Base-by-base conservation (phyloP, 495 filamentous ascomycete species). In the Penicillium dipodomyicola region DNA sequence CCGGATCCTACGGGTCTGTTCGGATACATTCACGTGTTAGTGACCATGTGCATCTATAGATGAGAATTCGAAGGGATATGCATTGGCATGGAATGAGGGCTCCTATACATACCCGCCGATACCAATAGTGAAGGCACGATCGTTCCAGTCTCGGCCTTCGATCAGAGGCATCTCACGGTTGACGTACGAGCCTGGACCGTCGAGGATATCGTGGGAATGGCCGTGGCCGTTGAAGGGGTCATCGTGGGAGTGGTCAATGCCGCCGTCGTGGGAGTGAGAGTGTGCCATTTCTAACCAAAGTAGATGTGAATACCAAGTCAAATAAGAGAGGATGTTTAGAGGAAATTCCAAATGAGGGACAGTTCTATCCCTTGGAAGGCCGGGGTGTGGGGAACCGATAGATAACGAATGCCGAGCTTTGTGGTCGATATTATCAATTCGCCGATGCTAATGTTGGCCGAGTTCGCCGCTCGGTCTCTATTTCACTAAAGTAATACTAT, bases 191-290 rank as follows among this genome's bases (percentile, higher is more conserved):
- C 94, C 94, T 3, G 94, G 94, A 0, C 94, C 93, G 69, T 93
- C 89, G 67, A 96, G 88, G 68, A 97, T 91, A 76, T 97, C 94
- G 72, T 97, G 94, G 3, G 84, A 86, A 79, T 98, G 94, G 63
- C 94, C 93, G 71, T 98, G 94, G 65, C 94, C 91, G 53, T 81
- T 83, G 54, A 83, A 79, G 67, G 80, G 79, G 54, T 82, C 83
- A 49, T 82, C 84, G 68, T 89, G 86, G 41, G 82, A 80, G 61
- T 88, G 86, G 54, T 71, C 65, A 45, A 76, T 57, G 60, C 72
- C 74, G 32, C 61, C 63, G 56, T 79, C 78, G 65, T 87, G 81
- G 37, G 82, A 80, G 72, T 92, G 88, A 39, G 76, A 72, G 64
- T 78, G 76, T 15, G 74, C 65, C 74, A 77, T 77, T 45, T 9